A percentile compares a stretch with the other conserved stretches of the same genome.
Conservation (phyloP, 345 rosid species). For the Eucalyptus cladocalyx region DNA sequence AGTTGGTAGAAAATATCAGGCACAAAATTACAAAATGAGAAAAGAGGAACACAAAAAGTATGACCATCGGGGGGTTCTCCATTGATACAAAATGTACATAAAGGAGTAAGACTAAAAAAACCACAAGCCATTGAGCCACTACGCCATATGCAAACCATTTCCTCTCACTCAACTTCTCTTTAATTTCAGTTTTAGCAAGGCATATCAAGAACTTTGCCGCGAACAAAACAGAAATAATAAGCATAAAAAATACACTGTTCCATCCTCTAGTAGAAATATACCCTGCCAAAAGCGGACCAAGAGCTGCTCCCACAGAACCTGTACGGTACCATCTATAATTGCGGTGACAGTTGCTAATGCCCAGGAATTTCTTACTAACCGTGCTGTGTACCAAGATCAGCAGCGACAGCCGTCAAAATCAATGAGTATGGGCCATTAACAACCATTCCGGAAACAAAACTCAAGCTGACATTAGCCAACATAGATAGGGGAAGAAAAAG, state of each 20-base stretch:
- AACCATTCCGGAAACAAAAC: slow-evolving; percentile 62
- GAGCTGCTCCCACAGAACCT: slow-evolving; percentile 87
- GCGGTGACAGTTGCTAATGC: slow-evolving; percentile 87
- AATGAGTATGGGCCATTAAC: slow-evolving; percentile 87
- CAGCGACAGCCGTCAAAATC: slow-evolving; percentile 85
- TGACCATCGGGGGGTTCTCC: neutral
- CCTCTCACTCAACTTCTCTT: slow-evolving; percentile 10
- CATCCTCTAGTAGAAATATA: slow-evolving; percentile 73
- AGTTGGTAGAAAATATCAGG: neutral
- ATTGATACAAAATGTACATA: neutral
- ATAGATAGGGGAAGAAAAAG: slow-evolving; percentile 11
- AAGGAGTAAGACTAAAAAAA: neutral
- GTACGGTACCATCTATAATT: slow-evolving; percentile 64
- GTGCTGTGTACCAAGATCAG: slow-evolving; percentile 89
- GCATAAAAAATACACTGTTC: slow-evolving; percentile 82
- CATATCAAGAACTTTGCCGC: slow-evolving; percentile 50
- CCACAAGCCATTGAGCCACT: neutral
- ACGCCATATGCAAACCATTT: slow-evolving; percentile 4
- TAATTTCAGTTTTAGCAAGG: slow-evolving; percentile 47
- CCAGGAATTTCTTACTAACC: slow-evolving; percentile 55
- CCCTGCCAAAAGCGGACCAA: slow-evolving; percentile 82
- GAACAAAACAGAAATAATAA: slow-evolving; percentile 35
- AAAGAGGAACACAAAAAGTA: neutral
- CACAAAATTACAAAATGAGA: neutral
- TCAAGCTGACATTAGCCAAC: slow-evolving; percentile 45